These are phyloP conservation scores for Candida incommunis DNA, from an alignment of 805 yeast species.

Conservation along the genomic window DNA sequence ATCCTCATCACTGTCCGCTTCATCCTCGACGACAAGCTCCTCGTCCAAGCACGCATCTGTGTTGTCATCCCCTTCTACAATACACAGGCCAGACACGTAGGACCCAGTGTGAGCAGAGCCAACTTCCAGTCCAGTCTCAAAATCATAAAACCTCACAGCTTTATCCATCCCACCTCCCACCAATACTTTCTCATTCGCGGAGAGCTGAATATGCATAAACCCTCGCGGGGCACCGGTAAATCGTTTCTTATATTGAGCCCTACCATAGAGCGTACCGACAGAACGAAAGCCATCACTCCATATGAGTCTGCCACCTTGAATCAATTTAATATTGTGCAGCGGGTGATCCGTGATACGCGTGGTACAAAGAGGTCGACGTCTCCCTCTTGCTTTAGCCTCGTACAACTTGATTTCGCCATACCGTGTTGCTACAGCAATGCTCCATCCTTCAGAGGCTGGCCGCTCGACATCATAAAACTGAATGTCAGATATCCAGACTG, in stretches of 20 bases:
- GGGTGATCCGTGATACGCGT: slow-evolving; percentile 9
- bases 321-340: slow-evolving; percentile 5
- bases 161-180: background rate
- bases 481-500: slow-evolving; percentile 59
- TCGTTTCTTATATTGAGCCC: background rate
- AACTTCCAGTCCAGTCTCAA: background rate
- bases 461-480: slow-evolving; percentile 26
- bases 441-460: slow-evolving; percentile 28
- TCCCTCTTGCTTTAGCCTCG: slow-evolving; percentile 30
- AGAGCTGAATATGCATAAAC: background rate
- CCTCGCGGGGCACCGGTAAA: background rate
- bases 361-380: slow-evolving; percentile 8
- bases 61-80: background rate
- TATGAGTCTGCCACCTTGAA: background rate
- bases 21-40: too few relatives aligned
- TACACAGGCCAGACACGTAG: background rate
- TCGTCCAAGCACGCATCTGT: too few relatives aligned
- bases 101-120: background rate
- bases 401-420: slow-evolving; percentile 58
- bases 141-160: background rate
- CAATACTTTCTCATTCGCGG: background rate
- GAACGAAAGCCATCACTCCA: background rate
- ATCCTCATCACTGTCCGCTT: too few relatives aligned
- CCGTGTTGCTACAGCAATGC: slow-evolving; percentile 49
- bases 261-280: background rate